Percentiles rank a stretch among this genome's conserved stretches.
phyloP scores from a whole-genome alignment of 257 asterid species.

The Lycium barbarum region DNA sequence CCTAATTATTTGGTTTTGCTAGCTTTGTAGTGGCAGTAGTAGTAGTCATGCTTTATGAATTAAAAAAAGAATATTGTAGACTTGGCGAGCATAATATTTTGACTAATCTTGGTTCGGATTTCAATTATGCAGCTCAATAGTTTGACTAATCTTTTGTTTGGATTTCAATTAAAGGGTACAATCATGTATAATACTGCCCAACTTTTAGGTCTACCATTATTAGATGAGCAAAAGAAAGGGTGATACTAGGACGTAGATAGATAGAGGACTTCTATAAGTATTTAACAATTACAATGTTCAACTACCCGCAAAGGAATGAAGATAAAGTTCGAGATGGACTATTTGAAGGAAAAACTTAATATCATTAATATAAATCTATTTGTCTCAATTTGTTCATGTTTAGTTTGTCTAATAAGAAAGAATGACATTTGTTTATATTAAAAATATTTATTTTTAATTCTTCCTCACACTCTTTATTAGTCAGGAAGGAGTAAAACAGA shows the following conservation, averaged over 20 bases:
- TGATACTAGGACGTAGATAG: not conserved
- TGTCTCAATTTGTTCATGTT: not conserved
- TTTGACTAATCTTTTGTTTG: slow-evolving; percentile 10
- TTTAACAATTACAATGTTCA: slow-evolving; percentile 4
- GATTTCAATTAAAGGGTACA: not conserved
- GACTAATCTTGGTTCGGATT: not conserved
- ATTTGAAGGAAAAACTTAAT: not conserved
- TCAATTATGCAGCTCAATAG: not conserved
- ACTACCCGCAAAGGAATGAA: not conserved
- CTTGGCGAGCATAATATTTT: not conserved
- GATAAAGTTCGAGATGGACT: not conserved
- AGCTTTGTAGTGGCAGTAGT: not conserved
- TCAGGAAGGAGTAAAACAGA: no score
- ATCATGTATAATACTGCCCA: not conserved
- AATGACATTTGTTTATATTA: not conserved
- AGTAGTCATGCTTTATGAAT: not conserved
- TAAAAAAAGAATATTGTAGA: not conserved
- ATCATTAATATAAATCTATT: not conserved
- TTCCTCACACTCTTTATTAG: no score
- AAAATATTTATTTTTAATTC: not conserved
- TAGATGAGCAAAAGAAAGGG: not conserved
- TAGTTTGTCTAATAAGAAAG: not conserved
- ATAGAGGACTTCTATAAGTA: not conserved
- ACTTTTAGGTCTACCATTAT: not conserved
- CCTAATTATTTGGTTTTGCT: not conserved